Base-by-base conservation (phyloP, 371 early-diverging fungal species). In the Lichtheimia hyalospora region DNA sequence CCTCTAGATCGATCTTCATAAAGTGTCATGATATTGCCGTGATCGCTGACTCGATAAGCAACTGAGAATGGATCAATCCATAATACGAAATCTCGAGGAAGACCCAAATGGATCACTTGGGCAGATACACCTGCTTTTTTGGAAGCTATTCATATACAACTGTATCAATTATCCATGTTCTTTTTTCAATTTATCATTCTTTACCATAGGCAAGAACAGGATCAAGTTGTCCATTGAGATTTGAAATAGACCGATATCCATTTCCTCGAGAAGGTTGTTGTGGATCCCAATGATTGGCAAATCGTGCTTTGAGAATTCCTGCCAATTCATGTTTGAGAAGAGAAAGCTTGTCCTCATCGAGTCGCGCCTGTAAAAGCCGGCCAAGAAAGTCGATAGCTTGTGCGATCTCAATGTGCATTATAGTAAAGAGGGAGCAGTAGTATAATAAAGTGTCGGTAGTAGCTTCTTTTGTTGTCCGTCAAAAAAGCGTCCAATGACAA, bases 61-160 rank as follows among this genome's bases (percentile, higher is more conserved):
- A 91, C 91, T 43, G 65, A 74, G 59, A 76, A 81, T 21, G 92
- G 92, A 68, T 92, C 92, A 58, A 88, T 82, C 92, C 92, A 92
- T 18, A 92, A 59, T 24, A 89, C 86, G 34, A 90, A 70, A 64
- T 91, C 92, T 43, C 81, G 84, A 39, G 92, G 92, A 34, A 91
- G 62, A 44, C 74, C 69, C 6, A 70, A 66, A 61, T 79, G 74
- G 23, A 84, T 70, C 34, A 75, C 54, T 48, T 48, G 66, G 3
- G 77, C 49, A 57, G 42, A 57, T 27, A 54, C 46, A 5, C 27
- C 16, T 43, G 52, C 23, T 21, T 41, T 43, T 16, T 28, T 10
- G 40, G 62, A 56, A 34, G 34, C 34, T 34, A 34, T 27, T 27
- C 27, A 27, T 27, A 27, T 8, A 34, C 10, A 34, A 34, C 34